Base-by-base conservation (phyloP, 2,329 filamentous ascomycete genomes). In the Hypoxylon sp. region DNA sequence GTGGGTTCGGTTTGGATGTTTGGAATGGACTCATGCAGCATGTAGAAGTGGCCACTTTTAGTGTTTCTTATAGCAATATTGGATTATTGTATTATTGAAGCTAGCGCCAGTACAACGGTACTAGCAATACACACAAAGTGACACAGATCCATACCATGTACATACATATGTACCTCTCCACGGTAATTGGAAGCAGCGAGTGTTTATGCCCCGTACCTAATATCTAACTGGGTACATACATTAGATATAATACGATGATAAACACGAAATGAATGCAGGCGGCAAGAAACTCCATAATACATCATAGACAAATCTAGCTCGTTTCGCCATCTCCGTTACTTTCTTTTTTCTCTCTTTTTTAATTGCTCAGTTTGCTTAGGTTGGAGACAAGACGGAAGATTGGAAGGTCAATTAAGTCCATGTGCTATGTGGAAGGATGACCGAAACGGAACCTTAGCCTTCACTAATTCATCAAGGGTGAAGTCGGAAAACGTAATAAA, bases 401-500 rank as follows among this genome's bases (percentile, higher is more conserved):
- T 55, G 36, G 19, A 64, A 62, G 34, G 48, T 52, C 36, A 45
- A 52, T 30, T 30, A 30, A 30, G 28, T 30, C 28, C 7, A 23
- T 23, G 23, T 23, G n/a, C 23, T 2, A 60, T 48, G 34, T 61
- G 49, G 32, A 63, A 63, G 53, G 60, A 65, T 65, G 53, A 51
- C 67, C 58, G 58, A 67, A 59, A 59, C 64, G 67, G 64, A 61
- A 49, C 50, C 25, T 50, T 32, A 58, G 17, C 38, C 11, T 52
- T 68, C 43, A 36, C 58, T 62, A 63, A 64, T 59, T 56, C 65
- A 50, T 52, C 23, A 49, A 64, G 60, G 56, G 63, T 67, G 60
- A 67, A 63, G 55, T 67, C 63, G 60, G 67, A 69, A 60, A 64
- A 62, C 63, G 60, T 64, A 61, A 67, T 69, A 67, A 69, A 69